Evolutionary conservation across 2,329 filamentous ascomycete species (phyloP).

Genomic region (Elsinoe fawcettii): DNA sequence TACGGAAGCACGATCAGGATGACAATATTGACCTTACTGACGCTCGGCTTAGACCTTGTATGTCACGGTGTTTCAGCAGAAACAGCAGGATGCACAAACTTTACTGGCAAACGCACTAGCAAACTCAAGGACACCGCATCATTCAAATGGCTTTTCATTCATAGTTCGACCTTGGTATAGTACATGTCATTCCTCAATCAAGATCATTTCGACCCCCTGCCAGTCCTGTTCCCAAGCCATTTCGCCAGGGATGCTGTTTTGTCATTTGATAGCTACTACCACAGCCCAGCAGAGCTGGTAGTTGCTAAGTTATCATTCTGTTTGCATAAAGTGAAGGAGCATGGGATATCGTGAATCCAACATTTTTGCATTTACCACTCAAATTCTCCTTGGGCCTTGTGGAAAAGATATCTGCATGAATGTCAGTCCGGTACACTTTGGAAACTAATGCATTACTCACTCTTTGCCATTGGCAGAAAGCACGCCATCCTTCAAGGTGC

Average conservation of each 20-base stretch:
- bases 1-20: too few relatives aligned
- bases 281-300: neutral
- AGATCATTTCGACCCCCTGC: neutral
- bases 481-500: slow-evolving; percentile 92
- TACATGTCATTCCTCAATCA: slow-evolving; percentile 6
- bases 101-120: neutral
- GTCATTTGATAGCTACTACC: neutral
- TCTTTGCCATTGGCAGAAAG: slow-evolving; percentile 90
- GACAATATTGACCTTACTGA: neutral
- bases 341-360: neutral
- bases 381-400: slow-evolving; percentile 94
- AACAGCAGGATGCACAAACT: neutral
- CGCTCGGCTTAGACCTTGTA: neutral
- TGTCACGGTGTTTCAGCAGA: neutral
- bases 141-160: neutral
- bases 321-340: neutral
- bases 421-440: slow-evolving; percentile 23
- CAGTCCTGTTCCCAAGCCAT: neutral
- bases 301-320: neutral
- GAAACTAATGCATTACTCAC: slow-evolving; percentile 37
- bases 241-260: neutral
- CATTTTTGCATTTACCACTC: slow-evolving; percentile 64
- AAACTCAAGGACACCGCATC: neutral
- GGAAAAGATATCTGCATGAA: slow-evolving; percentile 69
- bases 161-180: slow-evolving; percentile 2